Percentiles rank a stretch among this genome's conserved stretches.
Conservation (phyloP, 2,329 filamentous ascomycete genomes). For the Ascocoryne sarcoides region DNA sequence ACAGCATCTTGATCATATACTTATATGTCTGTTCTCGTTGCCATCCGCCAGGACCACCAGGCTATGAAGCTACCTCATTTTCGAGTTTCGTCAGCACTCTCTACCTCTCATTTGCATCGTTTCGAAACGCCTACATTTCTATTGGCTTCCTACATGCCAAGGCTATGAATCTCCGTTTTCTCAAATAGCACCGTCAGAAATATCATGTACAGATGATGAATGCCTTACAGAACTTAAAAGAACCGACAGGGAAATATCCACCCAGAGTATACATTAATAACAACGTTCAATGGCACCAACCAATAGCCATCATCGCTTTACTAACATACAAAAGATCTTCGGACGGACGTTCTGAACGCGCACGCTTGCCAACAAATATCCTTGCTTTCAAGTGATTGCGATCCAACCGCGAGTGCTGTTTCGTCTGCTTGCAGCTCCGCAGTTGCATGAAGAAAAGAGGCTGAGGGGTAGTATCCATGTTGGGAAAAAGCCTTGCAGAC, state of each 20-base stretch:
- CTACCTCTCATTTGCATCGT: conserved; percentile 1
- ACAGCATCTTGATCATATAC: neutral
- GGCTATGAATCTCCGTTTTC: neutral
- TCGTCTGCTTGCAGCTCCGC: too few species aligned
- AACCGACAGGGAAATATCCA: neutral
- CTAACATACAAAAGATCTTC: neutral
- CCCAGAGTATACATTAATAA: neutral
- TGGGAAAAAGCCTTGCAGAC: too few species aligned
- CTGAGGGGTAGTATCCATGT: too few species aligned
- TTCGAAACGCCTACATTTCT: conserved; percentile 1
- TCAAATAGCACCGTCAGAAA: neutral
- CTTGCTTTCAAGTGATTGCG: too few species aligned
- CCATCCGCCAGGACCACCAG: neutral
- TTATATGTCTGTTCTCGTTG: conserved; percentile 2
- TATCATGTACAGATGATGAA: neutral
- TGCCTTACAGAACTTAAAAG: neutral
- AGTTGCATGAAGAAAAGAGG: too few species aligned
- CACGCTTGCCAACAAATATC: too few species aligned
- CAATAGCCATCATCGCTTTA: neutral
- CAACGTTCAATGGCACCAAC: neutral
- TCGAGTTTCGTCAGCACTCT: conserved; percentile 8
- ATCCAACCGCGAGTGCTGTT: too few species aligned
- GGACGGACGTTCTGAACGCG: neutral
- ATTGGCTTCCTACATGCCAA: conserved; percentile 2
- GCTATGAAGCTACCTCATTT: neutral